phyloP scores from a whole-genome alignment of 352 stramenopile species.

The Globisporangium megalacanthum region DNA sequence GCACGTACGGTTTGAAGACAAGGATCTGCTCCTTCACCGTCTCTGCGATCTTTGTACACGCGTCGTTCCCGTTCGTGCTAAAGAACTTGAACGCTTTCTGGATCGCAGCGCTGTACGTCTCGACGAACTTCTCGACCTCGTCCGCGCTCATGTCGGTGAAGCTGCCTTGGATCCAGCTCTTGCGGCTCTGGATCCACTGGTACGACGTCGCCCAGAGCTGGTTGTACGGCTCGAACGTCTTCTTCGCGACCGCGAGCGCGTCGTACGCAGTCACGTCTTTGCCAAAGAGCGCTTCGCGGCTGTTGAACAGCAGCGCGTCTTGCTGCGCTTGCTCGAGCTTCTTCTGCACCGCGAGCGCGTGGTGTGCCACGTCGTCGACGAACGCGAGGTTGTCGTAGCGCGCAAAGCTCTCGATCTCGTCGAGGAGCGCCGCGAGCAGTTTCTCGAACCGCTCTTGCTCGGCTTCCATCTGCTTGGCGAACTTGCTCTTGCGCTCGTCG shows the following conservation, averaged over 20 bases:
- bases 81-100: slow-evolving; percentile 93
- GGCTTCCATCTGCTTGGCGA: slow-evolving; percentile 91
- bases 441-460: slow-evolving; percentile 93
- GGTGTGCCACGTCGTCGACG: slow-evolving; percentile 84
- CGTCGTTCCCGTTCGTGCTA: slow-evolving; percentile 79
- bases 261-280: slow-evolving; percentile 89
- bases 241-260: slow-evolving; percentile 77
- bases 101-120: slow-evolving; percentile 80
- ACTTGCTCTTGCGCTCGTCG: slow-evolving; percentile 81
- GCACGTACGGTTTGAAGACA: slow-evolving; percentile 91
- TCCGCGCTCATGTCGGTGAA: slow-evolving; percentile 92
- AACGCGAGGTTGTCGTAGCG: slow-evolving; percentile 86
- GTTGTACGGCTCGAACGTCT: slow-evolving; percentile 94
- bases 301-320: slow-evolving; percentile 91
- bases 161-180: slow-evolving; percentile 89
- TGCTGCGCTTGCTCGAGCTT: slow-evolving; percentile 88
- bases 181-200: slow-evolving; percentile 90
- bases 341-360: slow-evolving; percentile 81
- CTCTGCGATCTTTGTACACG: slow-evolving; percentile 86
- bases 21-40: slow-evolving; percentile 91
- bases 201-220: slow-evolving; percentile 89
- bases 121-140: slow-evolving; percentile 88
- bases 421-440: slow-evolving; percentile 64
- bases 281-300: slow-evolving; percentile 87
- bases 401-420: slow-evolving; percentile 88